These are phyloP conservation scores for Kwoniella dendrophila DNA, from an alignment of 768 basidiomycete genomes.

Conservation along the genomic window DNA sequence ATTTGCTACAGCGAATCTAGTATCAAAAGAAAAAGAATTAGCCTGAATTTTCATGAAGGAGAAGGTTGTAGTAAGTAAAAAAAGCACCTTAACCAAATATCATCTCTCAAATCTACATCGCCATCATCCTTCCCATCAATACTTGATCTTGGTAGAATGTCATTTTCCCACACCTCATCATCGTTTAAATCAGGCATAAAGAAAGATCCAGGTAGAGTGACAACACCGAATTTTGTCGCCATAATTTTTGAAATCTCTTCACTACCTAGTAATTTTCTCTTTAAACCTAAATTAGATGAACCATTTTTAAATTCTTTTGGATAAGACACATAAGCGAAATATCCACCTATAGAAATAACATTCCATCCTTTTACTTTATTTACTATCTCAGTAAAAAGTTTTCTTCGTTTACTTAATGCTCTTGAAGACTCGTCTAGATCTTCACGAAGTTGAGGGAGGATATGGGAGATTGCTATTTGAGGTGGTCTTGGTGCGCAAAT, in stretches of 20 bases:
- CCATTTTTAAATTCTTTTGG: constrained; percentile 29
- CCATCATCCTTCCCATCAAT: constrained; percentile 29
- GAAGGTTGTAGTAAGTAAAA: not conserved
- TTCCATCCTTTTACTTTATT: constrained; percentile 63
- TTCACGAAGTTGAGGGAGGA: constrained; percentile 62
- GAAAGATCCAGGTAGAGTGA: constrained; percentile 69
- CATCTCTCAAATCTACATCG: constrained; percentile 60
- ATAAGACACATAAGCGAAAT: constrained; percentile 71
- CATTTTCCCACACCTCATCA: constrained; percentile 34
- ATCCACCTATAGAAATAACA: constrained; percentile 70
- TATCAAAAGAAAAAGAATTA: not conserved
- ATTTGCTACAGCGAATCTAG: constrained; percentile 76
- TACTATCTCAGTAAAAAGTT: constrained; percentile 62
- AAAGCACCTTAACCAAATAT: constrained; percentile 64
- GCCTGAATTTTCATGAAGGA: not conserved
- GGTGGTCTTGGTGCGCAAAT: constrained; percentile 75
- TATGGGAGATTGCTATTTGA: constrained; percentile 66
- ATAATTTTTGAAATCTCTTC: constrained; percentile 65
- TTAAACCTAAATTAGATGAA: constrained; percentile 20
- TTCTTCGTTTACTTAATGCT: constrained; percentile 62
- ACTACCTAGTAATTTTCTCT: constrained; percentile 55
- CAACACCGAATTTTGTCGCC: constrained; percentile 66
- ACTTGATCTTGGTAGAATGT: no score
- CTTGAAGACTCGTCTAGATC: constrained; percentile 63
- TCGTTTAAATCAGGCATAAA: constrained; percentile 59